These are phyloP conservation scores for Amorphotheca resinae DNA, from an alignment of 495 filamentous ascomycete species.

Conservation along the genomic window DNA sequence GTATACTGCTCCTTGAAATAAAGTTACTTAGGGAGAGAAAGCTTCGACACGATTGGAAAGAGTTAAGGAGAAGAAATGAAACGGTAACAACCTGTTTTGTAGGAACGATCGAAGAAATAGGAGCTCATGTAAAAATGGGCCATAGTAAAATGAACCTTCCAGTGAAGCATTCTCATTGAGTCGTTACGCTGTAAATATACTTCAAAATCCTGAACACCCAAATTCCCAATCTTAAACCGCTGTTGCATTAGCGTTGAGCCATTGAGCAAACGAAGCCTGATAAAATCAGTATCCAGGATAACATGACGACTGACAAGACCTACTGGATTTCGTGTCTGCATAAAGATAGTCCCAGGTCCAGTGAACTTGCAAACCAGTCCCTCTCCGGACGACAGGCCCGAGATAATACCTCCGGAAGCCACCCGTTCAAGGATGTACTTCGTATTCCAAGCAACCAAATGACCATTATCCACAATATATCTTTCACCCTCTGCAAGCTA, in stretches of 20 bases:
- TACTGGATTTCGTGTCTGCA: conserved; percentile 83
- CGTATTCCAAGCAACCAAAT: conserved; percentile 95
- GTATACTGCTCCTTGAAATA: no score
- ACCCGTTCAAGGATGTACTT: conserved; percentile 84
- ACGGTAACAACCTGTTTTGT: no score
- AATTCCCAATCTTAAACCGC: no score
- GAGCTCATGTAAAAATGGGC: no score
- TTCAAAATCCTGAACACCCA: no score
- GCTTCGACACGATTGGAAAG: no score
- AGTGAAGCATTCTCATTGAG: no score
- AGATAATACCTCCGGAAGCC: conserved; percentile 79
- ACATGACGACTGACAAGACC: conserved; percentile 15
- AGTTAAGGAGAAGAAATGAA: no score
- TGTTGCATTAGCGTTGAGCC: conserved; percentile 15
- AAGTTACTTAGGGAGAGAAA: no score
- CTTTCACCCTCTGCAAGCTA: conserved; percentile 65
- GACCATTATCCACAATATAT: conserved; percentile 91
- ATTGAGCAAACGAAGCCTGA: conserved; percentile 16
- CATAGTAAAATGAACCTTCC: no score
- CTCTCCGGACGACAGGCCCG: conserved; percentile 63
- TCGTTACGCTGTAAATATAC: no score
- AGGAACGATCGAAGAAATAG: no score
- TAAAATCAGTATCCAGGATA: background rate
- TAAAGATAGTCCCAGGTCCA: conserved; percentile 83
- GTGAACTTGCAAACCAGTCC: conserved; percentile 89